Base-by-base conservation (phyloP, 2,329 filamentous ascomycete genomes). In the Westerdykella ornata region DNA sequence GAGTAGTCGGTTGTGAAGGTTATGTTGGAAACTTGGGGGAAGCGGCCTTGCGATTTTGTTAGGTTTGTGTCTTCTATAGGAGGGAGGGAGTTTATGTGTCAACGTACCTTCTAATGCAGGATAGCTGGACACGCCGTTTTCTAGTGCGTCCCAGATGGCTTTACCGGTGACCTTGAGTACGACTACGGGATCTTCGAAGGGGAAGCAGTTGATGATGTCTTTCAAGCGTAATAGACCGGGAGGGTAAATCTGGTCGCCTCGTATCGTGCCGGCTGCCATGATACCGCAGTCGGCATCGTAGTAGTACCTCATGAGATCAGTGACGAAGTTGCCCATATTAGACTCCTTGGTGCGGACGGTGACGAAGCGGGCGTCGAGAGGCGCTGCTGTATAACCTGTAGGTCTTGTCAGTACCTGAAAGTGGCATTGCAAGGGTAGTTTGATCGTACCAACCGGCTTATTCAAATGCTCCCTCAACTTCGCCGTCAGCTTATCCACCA, bases 281-380 rank as follows among this genome's bases (percentile, higher is more conserved):
- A 94, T 73, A 20, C 81, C 78, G 59, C 87, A 94, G 53, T 95
- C 89, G 0, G 85, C 81, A 4, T 74, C 69, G 60, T 95, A 88
- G 59, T 94, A 84, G 46, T 80, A 80, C 6, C 87, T 78, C 87
- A 95, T 94, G 17, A 96, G 75, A 60, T 96, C 88, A 65, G 85
- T 92, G 3, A 94, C 84, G 62, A 94, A 94, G 65, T 95, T 95
- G 1, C 85, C 88, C 12, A 94, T 70, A 57, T 95, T 96, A 41
- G 84, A 88, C 65, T 95, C 88, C 35, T 71, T 73, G 15, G 78
- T 71, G 9, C 88, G 75, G 0, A 94, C 86, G 0, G 87, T 94
- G 13, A 80, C 84, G 65, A 95, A 96, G 2, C 88, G 82, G 2
- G 85, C 85, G 60, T 96, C 89, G 1, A 96, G 76, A 0, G 88